Conservation (phyloP, 192 early-diverging fungal species). For the Umbelopsis sp. region DNA sequence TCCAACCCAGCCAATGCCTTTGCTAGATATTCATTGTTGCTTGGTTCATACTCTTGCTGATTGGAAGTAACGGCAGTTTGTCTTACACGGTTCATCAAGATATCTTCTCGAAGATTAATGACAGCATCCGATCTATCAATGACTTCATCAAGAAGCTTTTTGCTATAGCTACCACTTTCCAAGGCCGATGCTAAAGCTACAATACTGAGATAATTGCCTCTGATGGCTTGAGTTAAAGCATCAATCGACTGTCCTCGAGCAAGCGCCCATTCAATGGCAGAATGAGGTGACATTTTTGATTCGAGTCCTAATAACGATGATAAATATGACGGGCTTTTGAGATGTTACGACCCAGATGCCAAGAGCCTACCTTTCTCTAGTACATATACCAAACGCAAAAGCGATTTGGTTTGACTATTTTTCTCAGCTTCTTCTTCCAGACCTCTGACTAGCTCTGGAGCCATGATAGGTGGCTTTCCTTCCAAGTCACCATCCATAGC, state of each 20-base stretch:
- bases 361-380: constrained; percentile 47
- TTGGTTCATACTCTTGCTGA: constrained; percentile 24
- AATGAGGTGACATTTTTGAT: constrained; percentile 44
- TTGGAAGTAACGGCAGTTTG: constrained; percentile 43
- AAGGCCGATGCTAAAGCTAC: constrained; percentile 45
- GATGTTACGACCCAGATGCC: too few relatives aligned
- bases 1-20: constrained; percentile 57
- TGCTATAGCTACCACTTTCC: constrained; percentile 48
- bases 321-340: neutral
- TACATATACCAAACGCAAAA: constrained; percentile 58
- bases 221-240: constrained; percentile 54
- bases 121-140: constrained; percentile 60
- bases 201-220: constrained; percentile 61
- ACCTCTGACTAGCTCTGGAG: constrained; percentile 30
- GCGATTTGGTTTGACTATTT: constrained; percentile 46
- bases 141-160: constrained; percentile 53
- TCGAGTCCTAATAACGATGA: constrained; percentile 35
- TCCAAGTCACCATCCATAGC: constrained; percentile 12
- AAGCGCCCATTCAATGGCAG: constrained; percentile 61
- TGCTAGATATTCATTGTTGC: constrained; percentile 28
- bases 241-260: constrained; percentile 53
- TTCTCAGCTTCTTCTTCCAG: constrained; percentile 35
- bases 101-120: constrained; percentile 61
- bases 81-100: constrained; percentile 58
- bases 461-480: neutral